phyloP scores from a whole-genome alignment of 257 asterid species.

The Verbascum thapsus region DNA sequence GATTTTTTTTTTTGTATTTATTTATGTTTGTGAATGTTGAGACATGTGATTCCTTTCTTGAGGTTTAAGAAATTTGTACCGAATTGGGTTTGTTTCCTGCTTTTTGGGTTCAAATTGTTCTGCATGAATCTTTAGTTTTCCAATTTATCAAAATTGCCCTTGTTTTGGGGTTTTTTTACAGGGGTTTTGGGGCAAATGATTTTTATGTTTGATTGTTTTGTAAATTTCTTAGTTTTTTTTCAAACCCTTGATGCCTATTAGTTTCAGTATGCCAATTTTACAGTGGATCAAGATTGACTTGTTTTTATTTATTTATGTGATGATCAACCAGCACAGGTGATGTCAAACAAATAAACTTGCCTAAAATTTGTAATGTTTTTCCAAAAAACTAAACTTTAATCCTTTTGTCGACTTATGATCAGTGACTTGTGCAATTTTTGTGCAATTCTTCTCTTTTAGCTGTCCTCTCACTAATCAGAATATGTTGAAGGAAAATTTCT shows the following conservation, averaged over 20 bases:
- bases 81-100: conserved; percentile 20
- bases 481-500: too few relatives aligned
- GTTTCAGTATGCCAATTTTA: conserved; percentile 27
- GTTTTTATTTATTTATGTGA: not conserved
- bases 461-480: too few relatives aligned
- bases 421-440: not conserved
- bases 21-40: not conserved
- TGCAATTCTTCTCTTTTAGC: too few relatives aligned
- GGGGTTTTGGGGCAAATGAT: conserved; percentile 11
- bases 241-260: conserved; percentile 7
- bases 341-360: not conserved
- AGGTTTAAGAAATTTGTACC: conserved; percentile 25
- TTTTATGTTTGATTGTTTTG: too few relatives aligned
- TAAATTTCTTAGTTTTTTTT: too few relatives aligned
- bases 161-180: not conserved
- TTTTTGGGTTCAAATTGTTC: conserved; percentile 27
- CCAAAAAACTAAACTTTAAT: not conserved
- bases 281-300: conserved; percentile 21
- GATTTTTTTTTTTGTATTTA: not conserved
- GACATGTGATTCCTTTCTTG: too few relatives aligned
- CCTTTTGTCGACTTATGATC: not conserved
- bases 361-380: not conserved
- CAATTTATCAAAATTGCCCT: conserved; percentile 17
- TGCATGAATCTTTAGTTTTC: conserved; percentile 7
- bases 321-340: not conserved